Base-by-base conservation (phyloP, 108 stramenopile genomes). In the Phaeodactylum tricornutum region DNA sequence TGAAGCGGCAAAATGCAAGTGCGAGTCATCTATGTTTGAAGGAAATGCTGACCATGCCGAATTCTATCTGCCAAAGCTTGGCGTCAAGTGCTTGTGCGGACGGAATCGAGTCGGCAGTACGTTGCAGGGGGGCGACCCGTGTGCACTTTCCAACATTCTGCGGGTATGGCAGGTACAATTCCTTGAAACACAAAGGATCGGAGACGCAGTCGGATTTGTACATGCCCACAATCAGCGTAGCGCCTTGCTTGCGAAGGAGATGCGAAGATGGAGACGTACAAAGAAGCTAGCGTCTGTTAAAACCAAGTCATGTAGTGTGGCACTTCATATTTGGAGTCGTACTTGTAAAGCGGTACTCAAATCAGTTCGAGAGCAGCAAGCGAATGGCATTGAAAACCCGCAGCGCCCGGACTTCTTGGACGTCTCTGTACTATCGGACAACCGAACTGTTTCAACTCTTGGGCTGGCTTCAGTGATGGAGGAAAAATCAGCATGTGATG, bases 81-180 rank as follows among this genome's bases (percentile, higher is more conserved):
- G 69, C 0, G 31, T 76, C 47, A 61, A 64, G 4, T 81, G 79
- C 53, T 32, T 52, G 3, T 81, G 79, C 38, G 69, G 69, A 35
- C 52, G 59, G 44, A n/a, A n/a, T n/a, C 51, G 48, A 33, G 4
- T 7, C 30, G 49, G 35, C 20, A 7, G 26, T 4, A 31, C 11
- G 26, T 19, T 49, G 9, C 44, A 22, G 4, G 24, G 5, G 6
- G 38, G 1, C 1, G 44, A 69, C 41, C 64, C 64, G 19, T 55
- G 45, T 5, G 26, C 60, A 4, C 43, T 81, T 12, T 23, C 15
- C 2, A 62, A 66, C 32, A 67, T 81, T 50, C 50, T 81, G 25
- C 69, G 80, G 8, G 36, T 47, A 22, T 81, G 80, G 80, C 80
- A 81, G 38, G 66, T 64, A 20, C 62, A 64, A n/a, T 81, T 77